A percentile compares a stretch with the other conserved stretches of the same genome.
Conservation (phyloP, 345 rosid species). For the Eucalyptus dawsonii region DNA sequence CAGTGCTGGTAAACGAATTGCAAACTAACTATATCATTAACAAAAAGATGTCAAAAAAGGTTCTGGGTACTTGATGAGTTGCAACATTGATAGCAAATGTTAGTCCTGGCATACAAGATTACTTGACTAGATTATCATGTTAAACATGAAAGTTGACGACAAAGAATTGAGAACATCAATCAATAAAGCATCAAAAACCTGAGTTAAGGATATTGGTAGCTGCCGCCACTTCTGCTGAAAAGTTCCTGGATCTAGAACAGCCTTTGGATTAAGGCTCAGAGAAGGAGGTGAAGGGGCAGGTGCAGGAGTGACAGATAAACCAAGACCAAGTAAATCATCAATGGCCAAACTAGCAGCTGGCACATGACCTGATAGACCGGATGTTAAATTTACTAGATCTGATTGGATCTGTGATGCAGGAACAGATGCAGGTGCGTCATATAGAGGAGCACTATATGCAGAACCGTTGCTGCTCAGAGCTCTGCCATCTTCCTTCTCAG, state of each 20-base stretch:
- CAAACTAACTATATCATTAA: neutral
- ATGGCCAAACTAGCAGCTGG: slow-evolving; percentile 52
- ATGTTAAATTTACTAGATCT: slow-evolving; percentile 37
- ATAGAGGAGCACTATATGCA: slow-evolving; percentile 56
- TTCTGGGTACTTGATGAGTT: neutral
- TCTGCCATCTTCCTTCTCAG: slow-evolving; percentile 72
- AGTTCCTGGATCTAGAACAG: slow-evolving; percentile 65
- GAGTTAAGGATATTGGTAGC: slow-evolving; percentile 49
- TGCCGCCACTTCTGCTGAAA: slow-evolving; percentile 97
- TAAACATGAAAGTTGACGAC: neutral
- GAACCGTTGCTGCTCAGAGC: slow-evolving; percentile 40
- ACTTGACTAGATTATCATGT: neutral
- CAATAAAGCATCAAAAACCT: slow-evolving; percentile 24
- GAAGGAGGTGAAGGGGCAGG: slow-evolving; percentile 44
- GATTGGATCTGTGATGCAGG: slow-evolving; percentile 30
- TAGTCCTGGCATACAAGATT: neutral
- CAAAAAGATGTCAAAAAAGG: neutral
- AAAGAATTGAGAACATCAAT: neutral
- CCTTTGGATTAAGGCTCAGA: slow-evolving; percentile 74
- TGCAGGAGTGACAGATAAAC: slow-evolving; percentile 33
- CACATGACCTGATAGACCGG: slow-evolving; percentile 10
- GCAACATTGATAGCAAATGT: neutral
- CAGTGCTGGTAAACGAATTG: neutral
- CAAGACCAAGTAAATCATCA: slow-evolving; percentile 83
- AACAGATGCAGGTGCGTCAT: slow-evolving; percentile 31